Evolutionary conservation across 331 rosid genomes (phyloP).

Genomic region (Rhamnella rubrinervis): DNA sequence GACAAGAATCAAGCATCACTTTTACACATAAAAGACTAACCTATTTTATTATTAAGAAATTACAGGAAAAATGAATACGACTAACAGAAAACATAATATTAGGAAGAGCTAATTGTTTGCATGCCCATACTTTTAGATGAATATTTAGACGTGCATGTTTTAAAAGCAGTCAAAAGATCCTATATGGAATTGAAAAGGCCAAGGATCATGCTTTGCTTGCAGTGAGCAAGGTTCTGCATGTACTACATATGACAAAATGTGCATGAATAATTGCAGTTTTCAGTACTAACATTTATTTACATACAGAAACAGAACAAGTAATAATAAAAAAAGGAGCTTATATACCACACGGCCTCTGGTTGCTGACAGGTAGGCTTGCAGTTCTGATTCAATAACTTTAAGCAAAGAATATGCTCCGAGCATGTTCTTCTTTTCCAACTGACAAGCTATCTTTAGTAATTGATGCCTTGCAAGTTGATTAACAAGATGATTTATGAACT

Average conservation of each 20-base stretch:
- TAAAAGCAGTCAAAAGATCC: not conserved
- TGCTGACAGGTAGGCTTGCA: slow-evolving; percentile 81
- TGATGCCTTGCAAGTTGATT: slow-evolving; percentile 96
- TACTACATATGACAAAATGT: not conserved
- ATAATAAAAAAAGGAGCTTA: slow-evolving; percentile 16
- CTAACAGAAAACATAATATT: no score
- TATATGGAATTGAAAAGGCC: not conserved
- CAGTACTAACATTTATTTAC: not conserved
- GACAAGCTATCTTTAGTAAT: slow-evolving; percentile 89
- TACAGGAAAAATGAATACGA: no score
- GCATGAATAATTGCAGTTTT: not conserved
- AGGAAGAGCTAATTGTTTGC: no score
- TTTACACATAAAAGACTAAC: no score
- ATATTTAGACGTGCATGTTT: no score
- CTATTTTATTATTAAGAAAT: no score
- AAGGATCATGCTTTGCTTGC: not conserved
- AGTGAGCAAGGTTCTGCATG: not conserved
- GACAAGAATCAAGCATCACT: no score
- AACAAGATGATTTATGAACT: slow-evolving; percentile 94
- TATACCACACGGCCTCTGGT: slow-evolving; percentile 92
- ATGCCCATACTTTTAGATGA: no score
- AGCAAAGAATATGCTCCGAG: slow-evolving; percentile 91
- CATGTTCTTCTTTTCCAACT: slow-evolving; percentile 89
- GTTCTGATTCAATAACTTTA: slow-evolving; percentile 89
- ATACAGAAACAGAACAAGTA: slow-evolving; percentile 2